Evolutionary conservation across 225 moss, liverwort and hornwort genomes (phyloP).

Genomic region (Bryum argenteum): DNA sequence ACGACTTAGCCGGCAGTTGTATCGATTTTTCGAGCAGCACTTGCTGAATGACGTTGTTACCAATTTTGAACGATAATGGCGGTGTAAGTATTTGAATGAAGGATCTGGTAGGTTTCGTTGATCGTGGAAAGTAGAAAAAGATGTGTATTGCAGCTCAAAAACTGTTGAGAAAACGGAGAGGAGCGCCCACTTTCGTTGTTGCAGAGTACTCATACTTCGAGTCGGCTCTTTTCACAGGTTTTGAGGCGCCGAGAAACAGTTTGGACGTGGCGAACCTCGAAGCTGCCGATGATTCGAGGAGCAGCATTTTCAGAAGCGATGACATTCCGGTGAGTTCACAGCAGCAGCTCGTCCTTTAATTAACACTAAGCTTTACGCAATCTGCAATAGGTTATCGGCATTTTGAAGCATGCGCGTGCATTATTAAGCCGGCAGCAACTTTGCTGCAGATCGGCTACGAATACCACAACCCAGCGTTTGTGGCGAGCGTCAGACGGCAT

Average conservation of each 20-base stretch:
- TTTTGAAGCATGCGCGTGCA: not conserved
- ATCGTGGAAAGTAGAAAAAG: not conserved
- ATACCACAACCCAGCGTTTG: constrained; percentile 32
- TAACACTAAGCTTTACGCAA: not conserved
- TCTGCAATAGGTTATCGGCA: not conserved
- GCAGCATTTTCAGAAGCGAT: constrained; percentile 56
- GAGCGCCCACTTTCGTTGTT: not conserved
- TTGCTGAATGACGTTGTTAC: not conserved
- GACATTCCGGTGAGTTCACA: constrained; percentile 70
- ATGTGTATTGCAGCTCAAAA: constrained; percentile 1
- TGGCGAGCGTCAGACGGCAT: constrained; percentile 15
- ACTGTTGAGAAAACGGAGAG: not conserved
- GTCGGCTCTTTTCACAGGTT: constrained; percentile 27
- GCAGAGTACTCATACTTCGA: constrained; percentile 14
- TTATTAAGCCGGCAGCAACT: not conserved
- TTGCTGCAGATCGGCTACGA: constrained; percentile 51
- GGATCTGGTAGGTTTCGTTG: not conserved
- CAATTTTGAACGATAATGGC: not conserved
- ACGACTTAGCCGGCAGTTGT: not conserved
- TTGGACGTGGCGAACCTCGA: constrained; percentile 65
- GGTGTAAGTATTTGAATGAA: not conserved
- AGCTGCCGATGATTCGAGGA: constrained; percentile 42
- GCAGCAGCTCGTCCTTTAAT: not conserved
- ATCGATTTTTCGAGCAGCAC: not conserved
- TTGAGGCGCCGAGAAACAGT: constrained; percentile 84